Evolutionary conservation across 2,329 filamentous ascomycete species (phyloP), one percentile per base, ranked within the genome.

Genomic region (Helotiales sp.): DNA sequence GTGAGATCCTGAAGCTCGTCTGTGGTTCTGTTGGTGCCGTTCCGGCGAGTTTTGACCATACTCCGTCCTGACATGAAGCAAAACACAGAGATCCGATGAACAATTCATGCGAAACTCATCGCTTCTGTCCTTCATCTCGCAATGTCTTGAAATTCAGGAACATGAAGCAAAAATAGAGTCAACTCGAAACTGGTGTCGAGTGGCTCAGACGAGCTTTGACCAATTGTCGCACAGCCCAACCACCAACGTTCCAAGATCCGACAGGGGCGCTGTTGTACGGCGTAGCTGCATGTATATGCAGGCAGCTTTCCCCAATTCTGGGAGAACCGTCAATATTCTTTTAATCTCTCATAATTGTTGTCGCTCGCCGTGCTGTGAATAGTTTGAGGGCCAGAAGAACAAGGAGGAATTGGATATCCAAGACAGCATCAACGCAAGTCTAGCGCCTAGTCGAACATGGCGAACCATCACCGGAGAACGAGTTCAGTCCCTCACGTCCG

Each of bases 401-500:
- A n/a, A n/a, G n/a, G n/a, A n/a, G n/a, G n/a, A n/a, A n/a, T n/a
- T n/a, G n/a, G n/a, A n/a, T n/a, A n/a, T n/a, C n/a, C n/a, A n/a
- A n/a, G n/a, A n/a, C n/a, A n/a, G n/a, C n/a, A n/a, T n/a, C n/a
- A n/a, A n/a, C n/a, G n/a, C n/a, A n/a, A n/a, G n/a, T n/a, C n/a
- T n/a, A n/a, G n/a, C n/a, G n/a, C n/a, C 17, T 17, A 42, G 33
- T 44, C 31, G 38, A 57, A 36, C 53, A 66, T 67, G 65, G 36
- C 60, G 52, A 57, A 63, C 55, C 61, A 60, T 42, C 60, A 59
- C 42, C 58, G 36, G 31, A 62, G 58, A 52, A 52, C 52, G 12
- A 44, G 49, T 13, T 65, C 66, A 17, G 54, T 68, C 33, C 54
- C 62, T 38, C 59, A 56, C 31, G 58, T 53, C n/a, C 59, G 62